Conservation (phyloP, 1,284 basidiomycete species). For the Singerocomus inundabilis region DNA sequence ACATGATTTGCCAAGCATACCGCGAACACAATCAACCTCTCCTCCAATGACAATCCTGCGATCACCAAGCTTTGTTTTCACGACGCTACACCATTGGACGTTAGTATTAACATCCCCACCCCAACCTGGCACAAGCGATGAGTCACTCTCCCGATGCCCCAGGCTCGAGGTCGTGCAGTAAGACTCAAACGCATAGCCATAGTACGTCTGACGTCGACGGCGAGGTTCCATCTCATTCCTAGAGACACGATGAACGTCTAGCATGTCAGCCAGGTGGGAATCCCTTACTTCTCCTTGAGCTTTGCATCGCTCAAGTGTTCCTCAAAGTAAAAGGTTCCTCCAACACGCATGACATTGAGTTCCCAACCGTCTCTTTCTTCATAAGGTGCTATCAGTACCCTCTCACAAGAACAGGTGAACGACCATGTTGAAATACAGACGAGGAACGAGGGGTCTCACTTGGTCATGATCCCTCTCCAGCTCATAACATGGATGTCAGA, state of each 20-base stretch:
- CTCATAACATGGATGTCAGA: constrained; percentile 62
- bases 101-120: constrained; percentile 90
- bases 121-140: constrained; percentile 54
- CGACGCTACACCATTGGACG: constrained; percentile 93
- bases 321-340: constrained; percentile 82
- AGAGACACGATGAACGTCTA: constrained; percentile 15
- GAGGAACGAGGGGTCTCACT: constrained; percentile 49
- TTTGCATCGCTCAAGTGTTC: constrained; percentile 64
- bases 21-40: constrained; percentile 91
- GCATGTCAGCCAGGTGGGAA: neutral
- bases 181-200: constrained; percentile 85
- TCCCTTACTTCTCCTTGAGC: constrained; percentile 61
- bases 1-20: constrained; percentile 39
- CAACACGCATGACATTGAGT: constrained; percentile 80
- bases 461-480: constrained; percentile 93
- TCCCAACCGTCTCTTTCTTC: constrained; percentile 82
- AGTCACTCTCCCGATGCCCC: constrained; percentile 19
- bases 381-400: constrained; percentile 76
- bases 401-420: constrained; percentile 42
- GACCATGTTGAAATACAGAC: constrained; percentile 11
- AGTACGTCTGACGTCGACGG: constrained; percentile 64
- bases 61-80: constrained; percentile 84
- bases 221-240: constrained; percentile 63
- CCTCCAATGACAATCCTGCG: constrained; percentile 87
- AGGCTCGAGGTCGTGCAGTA: constrained; percentile 65